A percentile compares a stretch with the other conserved stretches of the same genome.
Conservation (phyloP, 108 stramenopile species). For the Pseudonitzschia delicatissima region DNA sequence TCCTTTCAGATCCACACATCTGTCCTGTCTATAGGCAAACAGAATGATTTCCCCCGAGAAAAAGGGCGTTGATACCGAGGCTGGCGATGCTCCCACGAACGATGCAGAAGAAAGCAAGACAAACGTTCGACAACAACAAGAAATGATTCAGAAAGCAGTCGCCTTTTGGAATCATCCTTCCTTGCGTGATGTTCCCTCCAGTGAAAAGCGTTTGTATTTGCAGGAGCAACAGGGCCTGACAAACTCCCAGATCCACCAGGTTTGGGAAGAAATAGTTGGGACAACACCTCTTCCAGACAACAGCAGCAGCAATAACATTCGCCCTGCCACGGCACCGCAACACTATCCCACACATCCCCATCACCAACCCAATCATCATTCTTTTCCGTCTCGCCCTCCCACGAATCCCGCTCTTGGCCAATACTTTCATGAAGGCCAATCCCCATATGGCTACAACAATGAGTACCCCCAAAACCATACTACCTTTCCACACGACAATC, state of each 20-base stretch:
- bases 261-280: conserved; percentile 25
- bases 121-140: background rate
- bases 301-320: background rate
- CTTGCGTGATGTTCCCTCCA: conserved; percentile 17
- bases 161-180: conserved; percentile 45
- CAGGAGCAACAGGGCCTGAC: conserved; percentile 29
- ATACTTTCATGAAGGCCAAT: no score
- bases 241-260: conserved; percentile 28
- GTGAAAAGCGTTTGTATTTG: conserved; percentile 29
- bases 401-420: no score
- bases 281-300: background rate
- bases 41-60: background rate
- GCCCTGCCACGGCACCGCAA: background rate
- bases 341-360: background rate
- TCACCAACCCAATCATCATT: background rate
- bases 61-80: background rate
- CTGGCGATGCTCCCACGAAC: background rate
- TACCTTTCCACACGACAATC: conserved; percentile 1
- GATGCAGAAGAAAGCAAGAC: background rate
- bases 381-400: background rate
- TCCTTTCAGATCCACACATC: no score
- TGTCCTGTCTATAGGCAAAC: no score
- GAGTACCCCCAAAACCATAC: background rate
- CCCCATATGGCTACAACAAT: no score
- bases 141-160: conserved; percentile 29